Percentiles rank a stretch among this genome's conserved stretches.
These are phyloP conservation scores for Epithele typhae DNA, from an alignment of 768 basidiomycete species.

Conservation along the genomic window DNA sequence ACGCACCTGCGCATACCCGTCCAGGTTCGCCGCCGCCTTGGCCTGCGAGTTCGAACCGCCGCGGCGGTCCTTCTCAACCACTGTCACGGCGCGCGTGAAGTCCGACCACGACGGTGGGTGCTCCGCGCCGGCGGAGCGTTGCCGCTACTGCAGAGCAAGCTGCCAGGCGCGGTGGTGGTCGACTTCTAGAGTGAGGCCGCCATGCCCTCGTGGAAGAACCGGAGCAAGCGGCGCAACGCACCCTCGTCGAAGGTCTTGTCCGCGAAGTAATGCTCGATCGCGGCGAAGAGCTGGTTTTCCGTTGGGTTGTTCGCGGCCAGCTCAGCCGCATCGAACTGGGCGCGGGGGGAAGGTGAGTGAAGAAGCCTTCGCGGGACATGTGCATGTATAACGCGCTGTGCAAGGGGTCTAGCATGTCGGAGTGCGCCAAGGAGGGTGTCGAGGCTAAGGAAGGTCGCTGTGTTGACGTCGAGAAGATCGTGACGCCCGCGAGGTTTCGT, in stretches of 20 bases:
- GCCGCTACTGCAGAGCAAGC: constrained; percentile 45
- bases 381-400: too few relatives aligned
- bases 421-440: too few relatives aligned
- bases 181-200: constrained; percentile 9
- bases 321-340: constrained; percentile 37
- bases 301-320: constrained; percentile 23
- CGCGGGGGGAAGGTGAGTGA: constrained; percentile 33
- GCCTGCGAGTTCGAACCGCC: not conserved
- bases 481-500: too few relatives aligned
- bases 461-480: too few relatives aligned
- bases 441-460: too few relatives aligned
- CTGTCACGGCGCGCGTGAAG: constrained; percentile 43
- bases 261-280: constrained; percentile 18
- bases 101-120: constrained; percentile 67
- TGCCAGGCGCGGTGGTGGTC: constrained; percentile 67
- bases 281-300: constrained; percentile 10
- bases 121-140: constrained; percentile 38
- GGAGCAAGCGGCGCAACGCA: constrained; percentile 27
- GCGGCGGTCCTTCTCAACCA: constrained; percentile 5
- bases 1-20: not conserved
- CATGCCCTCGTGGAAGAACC: constrained; percentile 30
- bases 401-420: too few relatives aligned
- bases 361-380: constrained; percentile 40
- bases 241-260: constrained; percentile 15
- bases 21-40: not conserved